These are phyloP conservation scores for Pseudocercospora pini-densiflorae DNA, from an alignment of 2,329 filamentous ascomycete species.

Conservation along the genomic window DNA sequence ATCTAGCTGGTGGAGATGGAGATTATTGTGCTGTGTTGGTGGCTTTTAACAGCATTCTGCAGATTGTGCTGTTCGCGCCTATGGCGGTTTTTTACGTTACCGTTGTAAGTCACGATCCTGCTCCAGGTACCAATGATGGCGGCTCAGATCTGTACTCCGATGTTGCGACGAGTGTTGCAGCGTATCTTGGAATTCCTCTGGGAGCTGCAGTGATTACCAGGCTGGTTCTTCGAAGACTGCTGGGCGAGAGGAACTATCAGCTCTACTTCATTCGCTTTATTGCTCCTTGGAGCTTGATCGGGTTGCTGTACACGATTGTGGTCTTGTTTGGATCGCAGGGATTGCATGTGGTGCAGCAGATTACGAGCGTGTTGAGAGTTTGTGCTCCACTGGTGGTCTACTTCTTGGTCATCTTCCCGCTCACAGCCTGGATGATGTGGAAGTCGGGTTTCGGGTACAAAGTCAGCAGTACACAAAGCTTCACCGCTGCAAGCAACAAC, in stretches of 20 bases:
- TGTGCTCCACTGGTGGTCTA: conserved; percentile 82
- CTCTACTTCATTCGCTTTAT: conserved; percentile 70
- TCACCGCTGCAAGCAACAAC: conserved; percentile 90
- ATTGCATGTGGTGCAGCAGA: conserved; percentile 75
- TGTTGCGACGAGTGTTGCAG: conserved; percentile 79
- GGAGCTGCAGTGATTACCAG: conserved; percentile 79
- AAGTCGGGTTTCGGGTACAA: conserved; percentile 76
- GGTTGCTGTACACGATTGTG: conserved; percentile 83
- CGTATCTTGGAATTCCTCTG: conserved; percentile 82
- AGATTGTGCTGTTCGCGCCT: conserved; percentile 53
- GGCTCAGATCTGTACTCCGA: conserved; percentile 41
- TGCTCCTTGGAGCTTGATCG: conserved; percentile 77
- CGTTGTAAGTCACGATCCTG: conserved; percentile 61
- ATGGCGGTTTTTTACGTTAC: conserved; percentile 61
- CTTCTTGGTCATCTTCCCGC: conserved; percentile 71
- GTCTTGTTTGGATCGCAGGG: conserved; percentile 86
- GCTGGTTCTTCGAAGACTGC: conserved; percentile 60
- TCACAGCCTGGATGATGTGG: conserved; percentile 65
- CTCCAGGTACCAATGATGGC: conserved; percentile 28
- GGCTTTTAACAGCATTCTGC: conserved; percentile 53
- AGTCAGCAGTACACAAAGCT: conserved; percentile 75
- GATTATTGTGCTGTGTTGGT: conserved; percentile 76
- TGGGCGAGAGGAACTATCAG: conserved; percentile 67
- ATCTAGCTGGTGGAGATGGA: conserved; percentile 72
- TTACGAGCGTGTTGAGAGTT: conserved; percentile 80